phyloP scores from a whole-genome alignment of 2,329 filamentous ascomycete genomes.

The Monosporascus cannonballus region DNA sequence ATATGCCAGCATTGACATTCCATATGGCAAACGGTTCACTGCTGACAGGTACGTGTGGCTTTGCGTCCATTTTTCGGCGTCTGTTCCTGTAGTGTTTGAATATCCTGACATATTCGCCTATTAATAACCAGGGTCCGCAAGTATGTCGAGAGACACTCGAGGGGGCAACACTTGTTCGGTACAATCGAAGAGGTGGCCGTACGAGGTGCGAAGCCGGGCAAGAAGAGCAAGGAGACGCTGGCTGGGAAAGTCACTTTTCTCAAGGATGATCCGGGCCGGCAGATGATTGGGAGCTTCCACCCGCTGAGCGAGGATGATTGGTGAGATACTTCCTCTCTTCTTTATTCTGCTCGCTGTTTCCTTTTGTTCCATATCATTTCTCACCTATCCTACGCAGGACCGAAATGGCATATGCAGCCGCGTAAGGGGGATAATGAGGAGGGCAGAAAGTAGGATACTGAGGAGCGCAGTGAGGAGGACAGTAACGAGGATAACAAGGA shows the following conservation, averaged over 20 bases:
- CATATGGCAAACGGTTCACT: not conserved
- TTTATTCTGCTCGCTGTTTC: too few relatives aligned
- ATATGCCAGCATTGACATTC: not conserved
- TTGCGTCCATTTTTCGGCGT: too few relatives aligned
- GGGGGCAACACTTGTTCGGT: not conserved
- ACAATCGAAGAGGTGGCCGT: not conserved
- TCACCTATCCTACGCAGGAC: too few relatives aligned
- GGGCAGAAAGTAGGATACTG: too few relatives aligned
- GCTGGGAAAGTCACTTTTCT: not conserved
- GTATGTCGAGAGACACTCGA: not conserved
- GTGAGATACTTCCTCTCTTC: constrained; percentile 1
- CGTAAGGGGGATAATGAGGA: too few relatives aligned
- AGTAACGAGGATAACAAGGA: too few relatives aligned
- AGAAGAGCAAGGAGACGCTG: not conserved
- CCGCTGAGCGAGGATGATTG: not conserved
- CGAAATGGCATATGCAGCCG: too few relatives aligned
- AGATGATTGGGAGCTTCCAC: not conserved
- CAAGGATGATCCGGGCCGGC: not conserved
- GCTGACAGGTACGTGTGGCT: not conserved
- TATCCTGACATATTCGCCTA: not conserved
- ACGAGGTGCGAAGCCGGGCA: not conserved
- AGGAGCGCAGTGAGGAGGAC: too few relatives aligned
- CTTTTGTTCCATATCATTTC: too few relatives aligned
- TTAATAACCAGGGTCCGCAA: not conserved
- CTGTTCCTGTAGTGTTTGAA: too few relatives aligned